Evolutionary conservation across 2,329 filamentous ascomycete genomes (phyloP).

Genomic region (Pseudogymnoascus sp.): DNA sequence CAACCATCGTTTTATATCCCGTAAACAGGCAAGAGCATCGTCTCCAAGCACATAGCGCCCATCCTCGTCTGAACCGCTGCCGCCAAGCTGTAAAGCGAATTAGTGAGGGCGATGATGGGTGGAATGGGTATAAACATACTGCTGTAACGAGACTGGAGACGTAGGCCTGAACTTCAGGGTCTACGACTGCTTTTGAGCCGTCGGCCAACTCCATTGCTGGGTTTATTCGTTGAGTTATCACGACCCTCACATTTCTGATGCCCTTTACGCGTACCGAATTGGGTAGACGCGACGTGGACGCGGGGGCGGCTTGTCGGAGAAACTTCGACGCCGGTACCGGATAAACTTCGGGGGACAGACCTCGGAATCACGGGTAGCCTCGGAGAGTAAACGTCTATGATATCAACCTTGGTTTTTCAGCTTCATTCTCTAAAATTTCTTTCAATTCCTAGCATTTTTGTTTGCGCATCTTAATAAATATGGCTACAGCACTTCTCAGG

Average conservation of each 20-base stretch:
- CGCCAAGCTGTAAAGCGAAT: slow-evolving; percentile 61
- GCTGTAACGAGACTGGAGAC: slow-evolving; percentile 91
- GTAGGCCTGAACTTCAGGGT: slow-evolving; percentile 87
- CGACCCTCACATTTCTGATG: background rate
- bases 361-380: slow-evolving; percentile 6
- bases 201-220: slow-evolving; percentile 47
- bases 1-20: slow-evolving; percentile 92
- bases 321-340: background rate
- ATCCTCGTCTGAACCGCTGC: slow-evolving; percentile 68
- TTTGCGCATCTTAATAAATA: slow-evolving; percentile 15
- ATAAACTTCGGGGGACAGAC: background rate
- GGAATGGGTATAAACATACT: slow-evolving; percentile 38
- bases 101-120: slow-evolving; percentile 13
- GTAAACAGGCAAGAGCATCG: slow-evolving; percentile 82
- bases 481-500: slow-evolving; percentile 23
- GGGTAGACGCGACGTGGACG: slow-evolving; percentile 6
- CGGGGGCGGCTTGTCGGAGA: slow-evolving; percentile 1
- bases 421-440: slow-evolving; percentile 7
- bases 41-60: slow-evolving; percentile 84
- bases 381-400: background rate
- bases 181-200: slow-evolving; percentile 55
- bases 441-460: background rate
- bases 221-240: slow-evolving; percentile 6
- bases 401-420: background rate
- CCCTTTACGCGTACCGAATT: slow-evolving; percentile 14